Base-by-base conservation (phyloP, 2,329 filamentous ascomycete genomes). In the Juglanconis sp. region DNA sequence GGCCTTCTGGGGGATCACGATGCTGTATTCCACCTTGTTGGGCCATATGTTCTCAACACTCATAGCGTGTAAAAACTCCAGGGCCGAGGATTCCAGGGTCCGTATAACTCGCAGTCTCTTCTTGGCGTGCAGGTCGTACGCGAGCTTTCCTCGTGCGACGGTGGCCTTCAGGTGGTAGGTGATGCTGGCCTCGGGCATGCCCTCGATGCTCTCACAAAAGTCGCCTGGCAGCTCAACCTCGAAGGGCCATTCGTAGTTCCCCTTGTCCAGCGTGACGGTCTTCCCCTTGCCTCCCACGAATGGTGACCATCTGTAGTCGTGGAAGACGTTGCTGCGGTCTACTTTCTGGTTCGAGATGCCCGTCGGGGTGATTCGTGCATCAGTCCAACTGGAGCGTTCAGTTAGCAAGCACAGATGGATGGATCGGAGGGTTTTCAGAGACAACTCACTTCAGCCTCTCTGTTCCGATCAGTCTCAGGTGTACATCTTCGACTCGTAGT, bases 11-110 rank as follows among this genome's bases (percentile, higher is more conserved):
- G 95, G 94, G 10, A 96, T 91, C 60, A 91, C 87, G 64, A 99
- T 92, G 35, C 92, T 94, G 77, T 99, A 99, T 72, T 96, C 91
- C 68, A 98, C 85, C 79, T 99, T 99, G 78, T 96, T 95, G 5
- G 92, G 90, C 95, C 95, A 99, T 65, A 96, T 90, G 70, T 97
- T 97, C 74, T 97, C 93, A 65, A 98, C 93, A 64, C 91, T 91
- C 91, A 97, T 95, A 52, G 92, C 89, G 74, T 98, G 90, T 42
- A 90, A 82, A 64, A 93, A 83, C 71, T 94, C 90, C 61, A 93
- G 80, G 10, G 90, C 89, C 54, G 87, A 87, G 10, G 90, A 83
- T 62, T 91, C 89, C 51, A 93, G 77, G 0, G 91, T 94, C 59
- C 91, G 85, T 60, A 94, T 89, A 59, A 94, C 85, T 58, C 91